A percentile compares a stretch with the other conserved stretches of the same genome.
Conservation (phyloP, 352 stramenopile species). For the Blastocystis sp. region DNA sequence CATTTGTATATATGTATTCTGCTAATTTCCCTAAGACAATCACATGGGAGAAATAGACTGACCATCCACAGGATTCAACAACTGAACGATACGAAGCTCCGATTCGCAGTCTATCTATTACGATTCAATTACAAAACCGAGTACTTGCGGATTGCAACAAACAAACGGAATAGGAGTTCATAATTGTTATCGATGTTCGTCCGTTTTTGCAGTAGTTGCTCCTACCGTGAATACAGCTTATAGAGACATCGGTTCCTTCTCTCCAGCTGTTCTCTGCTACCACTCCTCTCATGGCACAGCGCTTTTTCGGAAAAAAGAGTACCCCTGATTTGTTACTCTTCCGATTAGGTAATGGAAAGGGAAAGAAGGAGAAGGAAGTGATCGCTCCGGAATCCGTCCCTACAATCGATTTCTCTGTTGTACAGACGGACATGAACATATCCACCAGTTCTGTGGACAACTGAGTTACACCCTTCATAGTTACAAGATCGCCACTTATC, state of each 20-base stretch:
- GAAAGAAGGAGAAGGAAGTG: neutral
- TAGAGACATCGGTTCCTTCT: too few species aligned
- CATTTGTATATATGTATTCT: neutral
- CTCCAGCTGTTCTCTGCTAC: too few species aligned
- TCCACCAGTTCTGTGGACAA: neutral
- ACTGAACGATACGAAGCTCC: neutral
- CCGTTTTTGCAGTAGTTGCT: neutral
- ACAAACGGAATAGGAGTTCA: neutral
- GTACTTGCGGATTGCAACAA: neutral
- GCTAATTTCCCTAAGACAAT: neutral
- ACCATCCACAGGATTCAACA: neutral
- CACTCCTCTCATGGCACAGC: neutral
- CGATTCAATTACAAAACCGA: neutral
- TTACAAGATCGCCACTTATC: slow-evolving; percentile 2
- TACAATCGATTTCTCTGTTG: neutral
- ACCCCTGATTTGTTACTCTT: neutral
- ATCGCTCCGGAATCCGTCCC: neutral
- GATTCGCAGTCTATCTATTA: neutral
- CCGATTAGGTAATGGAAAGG: neutral
- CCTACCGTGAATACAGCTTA: too few species aligned
- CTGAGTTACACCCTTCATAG: neutral
- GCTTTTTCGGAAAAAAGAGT: slow-evolving; percentile 51
- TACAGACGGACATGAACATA: slow-evolving; percentile 45
- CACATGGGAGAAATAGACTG: neutral
- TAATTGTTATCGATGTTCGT: neutral